Base-by-base conservation (phyloP, 2,329 filamentous ascomycete species). In the Hypoxylon sp. region DNA sequence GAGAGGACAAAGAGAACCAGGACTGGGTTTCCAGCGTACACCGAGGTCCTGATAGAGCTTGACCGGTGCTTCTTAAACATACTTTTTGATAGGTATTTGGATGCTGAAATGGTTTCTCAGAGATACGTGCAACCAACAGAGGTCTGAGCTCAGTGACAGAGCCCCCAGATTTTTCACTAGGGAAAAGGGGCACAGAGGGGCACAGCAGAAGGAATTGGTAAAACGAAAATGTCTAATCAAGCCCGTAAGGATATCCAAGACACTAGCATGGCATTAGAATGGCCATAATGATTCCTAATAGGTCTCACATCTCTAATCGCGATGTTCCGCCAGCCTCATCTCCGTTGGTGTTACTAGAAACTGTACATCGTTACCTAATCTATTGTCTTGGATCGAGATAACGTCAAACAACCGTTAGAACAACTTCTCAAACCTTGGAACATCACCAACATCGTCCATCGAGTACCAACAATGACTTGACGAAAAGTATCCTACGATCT, bases 391-490 rank as follows among this genome's bases (percentile, higher is more conserved):
- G 48, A 59, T 47, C 62, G 26, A 59, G 48, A 59, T 64, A 42
- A 48, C 31, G 42, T 26, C 39, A 8, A 54, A 10, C 29, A 5
- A 24, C 35, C 39, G 29, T 59, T 48, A 42, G 54, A 9, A 39
- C 22, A 29, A 24, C 24, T 35, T 33, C 9, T 51, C 33, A 51
- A 22, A 51, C 39, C 3, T 42, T 19, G 9, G 33, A 42, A 57
- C n/a, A 33, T 35, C n/a, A 57, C 54, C 54, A 59, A 60, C 48
- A 37, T 46, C 58, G 48, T 22, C 9, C 46, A 46, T 53, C 17
- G n/a, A 33, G 24, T 22, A 46, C 24, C 42, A 48, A 51, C 44
- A 13, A 29, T 13, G 37, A 35, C 58, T 29, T 24, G 9, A 51
- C 22, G 13, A 17, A 14, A 26, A 39, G 17, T 26, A 26, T 22